phyloP scores from a whole-genome alignment of 2,329 filamentous ascomycete species.

The Cordyceps cateniannulata region DNA sequence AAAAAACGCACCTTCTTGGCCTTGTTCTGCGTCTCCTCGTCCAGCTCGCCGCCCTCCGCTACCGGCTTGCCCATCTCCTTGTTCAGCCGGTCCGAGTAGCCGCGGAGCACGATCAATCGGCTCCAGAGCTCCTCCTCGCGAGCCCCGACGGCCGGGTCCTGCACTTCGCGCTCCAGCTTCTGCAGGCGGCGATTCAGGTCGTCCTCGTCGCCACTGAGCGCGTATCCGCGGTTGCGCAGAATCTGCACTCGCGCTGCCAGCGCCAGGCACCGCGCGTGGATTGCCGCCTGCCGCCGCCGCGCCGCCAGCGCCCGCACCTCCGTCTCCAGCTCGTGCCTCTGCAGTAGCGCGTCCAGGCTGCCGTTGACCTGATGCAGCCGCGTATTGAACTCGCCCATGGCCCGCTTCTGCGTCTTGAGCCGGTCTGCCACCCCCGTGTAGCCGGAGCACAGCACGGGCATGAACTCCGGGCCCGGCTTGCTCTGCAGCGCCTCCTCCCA shows the following conservation, averaged over 20 bases:
- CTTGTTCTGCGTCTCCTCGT: constrained; percentile 63
- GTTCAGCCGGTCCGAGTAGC: constrained; percentile 65
- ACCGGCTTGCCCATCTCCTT: constrained; percentile 67
- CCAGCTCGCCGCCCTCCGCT: constrained; percentile 50
- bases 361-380: constrained; percentile 75
- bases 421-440: constrained; percentile 67
- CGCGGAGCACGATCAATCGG: constrained; percentile 66
- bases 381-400: constrained; percentile 62
- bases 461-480: constrained; percentile 69
- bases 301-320: constrained; percentile 69
- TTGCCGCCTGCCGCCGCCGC: constrained; percentile 62
- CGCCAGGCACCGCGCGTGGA: constrained; percentile 66
- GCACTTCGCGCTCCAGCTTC: constrained; percentile 60
- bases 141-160: constrained; percentile 68
- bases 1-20: constrained; percentile 60
- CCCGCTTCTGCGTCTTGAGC: constrained; percentile 64
- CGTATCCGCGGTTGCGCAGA: constrained; percentile 73
- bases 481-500: constrained; percentile 81
- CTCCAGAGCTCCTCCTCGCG: constrained; percentile 84
- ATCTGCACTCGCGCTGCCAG: constrained; percentile 77
- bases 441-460: constrained; percentile 69
- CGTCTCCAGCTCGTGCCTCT: constrained; percentile 69
- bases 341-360: constrained; percentile 63
- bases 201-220: constrained; percentile 72
- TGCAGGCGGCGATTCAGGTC: constrained; percentile 67